A percentile compares a stretch with the other conserved stretches of the same genome.
Conservation (phyloP, 2,329 filamentous ascomycete genomes). For the Zalaria sp. region DNA sequence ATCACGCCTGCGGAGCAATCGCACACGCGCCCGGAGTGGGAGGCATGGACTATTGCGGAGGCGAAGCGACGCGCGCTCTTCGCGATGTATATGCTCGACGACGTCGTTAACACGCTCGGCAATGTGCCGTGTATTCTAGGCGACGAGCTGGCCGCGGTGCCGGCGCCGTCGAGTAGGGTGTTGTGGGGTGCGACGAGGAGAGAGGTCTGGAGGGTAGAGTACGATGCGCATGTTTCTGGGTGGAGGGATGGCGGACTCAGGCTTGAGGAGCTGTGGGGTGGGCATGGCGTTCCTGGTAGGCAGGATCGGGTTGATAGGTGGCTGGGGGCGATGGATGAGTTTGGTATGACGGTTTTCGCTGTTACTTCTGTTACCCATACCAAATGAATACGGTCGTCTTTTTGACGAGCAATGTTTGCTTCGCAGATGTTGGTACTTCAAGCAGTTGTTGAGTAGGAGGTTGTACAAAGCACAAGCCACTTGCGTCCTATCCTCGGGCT, state of each 20-base stretch:
- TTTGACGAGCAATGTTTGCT: too few relatives aligned
- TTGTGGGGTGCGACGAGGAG: not conserved
- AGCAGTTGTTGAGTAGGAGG: too few relatives aligned
- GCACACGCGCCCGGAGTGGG: constrained; percentile 32
- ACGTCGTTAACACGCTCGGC: constrained; percentile 29
- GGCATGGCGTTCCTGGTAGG: constrained; percentile 8
- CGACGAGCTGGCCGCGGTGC: constrained; percentile 32
- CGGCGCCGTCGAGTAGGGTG: constrained; percentile 12
- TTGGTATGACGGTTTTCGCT: constrained; percentile 39
- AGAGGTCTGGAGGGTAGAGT: not conserved
- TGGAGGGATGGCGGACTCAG: not conserved
- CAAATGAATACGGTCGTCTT: not conserved
- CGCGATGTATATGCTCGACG: constrained; percentile 41
- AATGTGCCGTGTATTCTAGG: constrained; percentile 34
- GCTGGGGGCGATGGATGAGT: constrained; percentile 38
- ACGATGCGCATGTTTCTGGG: not conserved
- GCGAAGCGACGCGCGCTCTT: constrained; percentile 39
- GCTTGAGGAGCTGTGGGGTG: constrained; percentile 4
- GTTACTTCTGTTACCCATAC: constrained; percentile 18
- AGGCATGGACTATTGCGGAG: constrained; percentile 39
- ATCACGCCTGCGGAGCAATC: constrained; percentile 28
- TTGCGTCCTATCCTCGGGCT: too few relatives aligned
- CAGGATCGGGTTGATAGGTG: constrained; percentile 32
- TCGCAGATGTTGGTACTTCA: too few relatives aligned
- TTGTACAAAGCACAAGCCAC: too few relatives aligned